Percentiles rank a stretch among this genome's conserved stretches.
These are phyloP conservation scores for Ceratocystis huliohia DNA, from an alignment of 2,329 filamentous ascomycete species.

Conservation along the genomic window DNA sequence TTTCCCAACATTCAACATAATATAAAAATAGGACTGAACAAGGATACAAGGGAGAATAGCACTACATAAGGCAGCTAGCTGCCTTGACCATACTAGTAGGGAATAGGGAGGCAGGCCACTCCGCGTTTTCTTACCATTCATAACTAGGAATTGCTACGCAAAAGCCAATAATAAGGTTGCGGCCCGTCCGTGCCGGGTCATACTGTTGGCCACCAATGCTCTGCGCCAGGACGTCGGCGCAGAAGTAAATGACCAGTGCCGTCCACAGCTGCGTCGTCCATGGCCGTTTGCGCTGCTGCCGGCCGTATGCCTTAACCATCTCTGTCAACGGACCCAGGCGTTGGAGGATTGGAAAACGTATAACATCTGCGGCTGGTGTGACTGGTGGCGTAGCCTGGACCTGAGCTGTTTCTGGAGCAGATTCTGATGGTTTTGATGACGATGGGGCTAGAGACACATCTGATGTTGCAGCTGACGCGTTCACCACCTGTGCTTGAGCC, in stretches of 20 bases:
- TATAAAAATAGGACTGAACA: not conserved
- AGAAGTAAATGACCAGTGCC: conserved; percentile 64
- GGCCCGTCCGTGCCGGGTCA: conserved; percentile 53
- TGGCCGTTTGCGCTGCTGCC: conserved; percentile 57
- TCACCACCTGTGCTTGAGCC: not conserved
- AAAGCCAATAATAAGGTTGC: conserved; percentile 59
- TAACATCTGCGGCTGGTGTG: not conserved
- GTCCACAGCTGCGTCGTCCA: conserved; percentile 68
- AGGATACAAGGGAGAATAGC: not conserved
- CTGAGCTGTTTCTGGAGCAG: not conserved
- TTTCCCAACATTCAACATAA: not conserved
- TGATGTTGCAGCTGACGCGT: not conserved
- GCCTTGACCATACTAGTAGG: not conserved
- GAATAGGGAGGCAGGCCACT: not conserved
- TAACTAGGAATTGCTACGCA: conserved; percentile 60
- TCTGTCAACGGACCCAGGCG: conserved; percentile 45
- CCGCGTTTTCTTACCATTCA: conserved; percentile 49
- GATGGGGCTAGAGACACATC: not conserved
- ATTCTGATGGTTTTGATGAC: not conserved
- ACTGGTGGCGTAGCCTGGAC: not conserved
- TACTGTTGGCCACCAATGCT: conserved; percentile 51
- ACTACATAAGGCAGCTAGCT: no score
- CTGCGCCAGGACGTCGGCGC: conserved; percentile 68
- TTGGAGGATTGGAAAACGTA: conserved; percentile 36
- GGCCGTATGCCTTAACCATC: conserved; percentile 48